A percentile compares a stretch with the other conserved stretches of the same genome.
Evolutionary conservation across 345 rosid species (phyloP).

Genomic region (Draba incana): DNA sequence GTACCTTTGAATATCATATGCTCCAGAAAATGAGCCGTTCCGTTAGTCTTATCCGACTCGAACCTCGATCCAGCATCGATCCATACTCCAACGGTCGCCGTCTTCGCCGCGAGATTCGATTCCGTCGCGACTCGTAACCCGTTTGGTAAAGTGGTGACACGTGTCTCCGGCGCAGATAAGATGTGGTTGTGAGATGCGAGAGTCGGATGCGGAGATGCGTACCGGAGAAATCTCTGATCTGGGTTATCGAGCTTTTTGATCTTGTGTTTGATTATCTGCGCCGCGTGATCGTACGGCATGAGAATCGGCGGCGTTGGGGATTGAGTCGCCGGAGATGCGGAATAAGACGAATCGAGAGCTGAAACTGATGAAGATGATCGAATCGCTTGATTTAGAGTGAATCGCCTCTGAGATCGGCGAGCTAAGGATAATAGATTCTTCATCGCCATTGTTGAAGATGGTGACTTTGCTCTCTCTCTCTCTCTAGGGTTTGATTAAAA

Average conservation of each 20-base stretch:
- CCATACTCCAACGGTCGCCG: constrained; percentile 98
- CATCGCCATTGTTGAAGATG: constrained; percentile 51
- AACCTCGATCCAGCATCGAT: constrained; percentile 96
- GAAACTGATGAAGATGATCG: constrained; percentile 56
- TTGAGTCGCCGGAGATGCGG: constrained; percentile 37
- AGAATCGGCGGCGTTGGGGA: constrained; percentile 62
- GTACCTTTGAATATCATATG: constrained; percentile 99
- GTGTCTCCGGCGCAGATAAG: constrained; percentile 87
- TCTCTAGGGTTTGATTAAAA: constrained; percentile 42
- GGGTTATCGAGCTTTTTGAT: constrained; percentile 74
- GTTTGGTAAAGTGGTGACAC: constrained; percentile 81
- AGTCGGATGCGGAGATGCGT: constrained; percentile 85
- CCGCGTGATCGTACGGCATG: constrained; percentile 83
- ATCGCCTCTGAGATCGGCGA: constrained; percentile 59
- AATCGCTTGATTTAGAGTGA: constrained; percentile 32
- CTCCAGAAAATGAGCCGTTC: constrained; percentile 95
- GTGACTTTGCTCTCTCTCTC: constrained; percentile 29
- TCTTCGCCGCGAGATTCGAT: constrained; percentile 68
- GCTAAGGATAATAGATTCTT: constrained; percentile 54
- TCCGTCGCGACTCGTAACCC: constrained; percentile 95
- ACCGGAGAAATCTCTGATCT: constrained; percentile 84
- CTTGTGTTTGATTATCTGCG: constrained; percentile 64
- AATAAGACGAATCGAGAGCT: constrained; percentile 42
- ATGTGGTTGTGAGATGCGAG: constrained; percentile 70
- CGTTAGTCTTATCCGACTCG: constrained; percentile 85